Evolutionary conservation across 139 green algal species (phyloP).

Genomic region (Picochlorum sp.): DNA sequence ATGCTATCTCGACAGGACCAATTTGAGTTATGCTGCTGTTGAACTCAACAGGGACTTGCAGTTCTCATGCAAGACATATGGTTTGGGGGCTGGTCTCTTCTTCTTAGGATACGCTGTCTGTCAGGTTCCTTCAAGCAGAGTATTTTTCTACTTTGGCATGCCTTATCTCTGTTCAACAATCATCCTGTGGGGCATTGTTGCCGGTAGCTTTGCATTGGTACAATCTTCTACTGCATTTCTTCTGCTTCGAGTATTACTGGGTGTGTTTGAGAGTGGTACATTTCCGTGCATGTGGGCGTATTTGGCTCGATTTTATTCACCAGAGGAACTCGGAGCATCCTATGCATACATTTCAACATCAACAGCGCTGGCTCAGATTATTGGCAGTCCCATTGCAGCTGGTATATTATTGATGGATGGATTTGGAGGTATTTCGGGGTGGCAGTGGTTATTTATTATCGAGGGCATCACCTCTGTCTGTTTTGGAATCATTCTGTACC

Average conservation of each 20-base stretch:
- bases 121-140: slow-evolving; percentile 52
- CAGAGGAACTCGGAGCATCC: slow-evolving; percentile 22
- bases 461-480: slow-evolving; percentile 40
- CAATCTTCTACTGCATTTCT: slow-evolving; percentile 38
- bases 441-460: slow-evolving; percentile 68
- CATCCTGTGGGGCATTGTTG: slow-evolving; percentile 52
- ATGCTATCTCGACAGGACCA: slow-evolving; percentile 67
- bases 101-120: slow-evolving; percentile 63
- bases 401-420: slow-evolving; percentile 55
- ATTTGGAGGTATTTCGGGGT: slow-evolving; percentile 46
- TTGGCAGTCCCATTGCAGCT: slow-evolving; percentile 55
- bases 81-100: slow-evolving; percentile 64
- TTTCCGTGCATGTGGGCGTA: slow-evolving; percentile 59
- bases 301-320: slow-evolving; percentile 37
- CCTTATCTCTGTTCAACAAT: slow-evolving; percentile 53
- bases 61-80: slow-evolving; percentile 54
- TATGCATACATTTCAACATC: slow-evolving; percentile 32
- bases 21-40: slow-evolving; percentile 63
- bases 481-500: slow-evolving; percentile 29
- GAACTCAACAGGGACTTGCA: slow-evolving; percentile 50
- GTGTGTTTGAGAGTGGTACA: slow-evolving; percentile 51
- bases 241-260: slow-evolving; percentile 58
- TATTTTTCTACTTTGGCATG: slow-evolving; percentile 39
- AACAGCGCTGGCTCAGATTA: slow-evolving; percentile 33
- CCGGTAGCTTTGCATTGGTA: slow-evolving; percentile 43